Percentiles rank a stretch among this genome's conserved stretches.
Evolutionary conservation across 1,139 yeast species (phyloP).

Genomic region (Debaryomyces sp.): DNA sequence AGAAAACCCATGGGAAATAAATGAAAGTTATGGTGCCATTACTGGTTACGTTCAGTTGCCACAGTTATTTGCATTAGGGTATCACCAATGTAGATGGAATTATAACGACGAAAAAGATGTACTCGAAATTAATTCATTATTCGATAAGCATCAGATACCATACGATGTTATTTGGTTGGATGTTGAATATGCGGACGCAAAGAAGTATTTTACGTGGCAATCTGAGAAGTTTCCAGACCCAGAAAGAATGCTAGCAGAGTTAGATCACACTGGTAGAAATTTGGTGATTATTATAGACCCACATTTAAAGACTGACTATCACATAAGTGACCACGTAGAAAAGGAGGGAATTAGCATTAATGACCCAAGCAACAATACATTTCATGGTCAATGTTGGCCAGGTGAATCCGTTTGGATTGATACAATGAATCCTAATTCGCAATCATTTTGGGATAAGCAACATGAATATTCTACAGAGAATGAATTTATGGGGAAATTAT

Average conservation of each 20-base stretch:
- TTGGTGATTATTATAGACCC: conserved; percentile 90
- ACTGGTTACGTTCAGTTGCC: conserved; percentile 84
- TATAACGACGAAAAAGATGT: conserved; percentile 89
- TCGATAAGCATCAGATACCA: conserved; percentile 79
- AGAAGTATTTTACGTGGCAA: conserved; percentile 93
- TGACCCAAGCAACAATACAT: conserved; percentile 46
- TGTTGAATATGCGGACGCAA: conserved; percentile 83
- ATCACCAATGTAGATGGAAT: conserved; percentile 98
- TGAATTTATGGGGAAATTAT: conserved; percentile 53
- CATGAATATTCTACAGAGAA: conserved; percentile 26
- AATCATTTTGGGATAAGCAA: conserved; percentile 57
- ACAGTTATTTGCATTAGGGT: conserved; percentile 76
- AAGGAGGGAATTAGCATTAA: conserved; percentile 40
- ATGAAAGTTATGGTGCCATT: conserved; percentile 64
- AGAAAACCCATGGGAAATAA: conserved; percentile 60
- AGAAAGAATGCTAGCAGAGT: conserved; percentile 58
- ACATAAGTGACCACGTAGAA: conserved; percentile 57
- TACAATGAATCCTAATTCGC: conserved; percentile 67
- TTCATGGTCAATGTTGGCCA: conserved; percentile 96
- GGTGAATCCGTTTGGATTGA: conserved; percentile 96
- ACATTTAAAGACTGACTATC: conserved; percentile 75
- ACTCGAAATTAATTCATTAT: conserved; percentile 61
- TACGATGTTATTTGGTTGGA: conserved; percentile 96
- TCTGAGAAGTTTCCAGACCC: conserved; percentile 75
- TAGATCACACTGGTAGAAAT: conserved; percentile 76